Evolutionary conservation across 2,329 filamentous ascomycete genomes (phyloP).

Genomic region (Trichoderma arundinaceum): DNA sequence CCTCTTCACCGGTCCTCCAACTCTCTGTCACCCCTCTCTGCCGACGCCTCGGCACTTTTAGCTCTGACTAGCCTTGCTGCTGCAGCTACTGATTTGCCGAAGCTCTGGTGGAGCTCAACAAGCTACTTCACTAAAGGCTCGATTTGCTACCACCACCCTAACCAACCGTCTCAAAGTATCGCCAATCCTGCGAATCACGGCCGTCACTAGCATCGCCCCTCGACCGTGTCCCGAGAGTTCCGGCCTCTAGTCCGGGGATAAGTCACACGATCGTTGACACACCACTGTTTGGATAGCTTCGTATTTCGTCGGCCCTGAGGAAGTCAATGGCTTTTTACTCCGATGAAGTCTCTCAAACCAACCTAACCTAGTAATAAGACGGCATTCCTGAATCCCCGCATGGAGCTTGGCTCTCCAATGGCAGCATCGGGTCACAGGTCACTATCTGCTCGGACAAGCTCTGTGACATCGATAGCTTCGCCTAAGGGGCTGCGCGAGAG

Average conservation of each 20-base stretch:
- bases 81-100: constrained; percentile 11
- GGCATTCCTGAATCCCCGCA: constrained; percentile 5
- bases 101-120: constrained; percentile 18
- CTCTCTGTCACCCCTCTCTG: neutral
- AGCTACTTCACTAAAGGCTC: constrained; percentile 7
- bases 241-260: constrained; percentile 17
- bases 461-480: constrained; percentile 11
- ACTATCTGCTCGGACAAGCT: constrained; percentile 4
- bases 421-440: neutral
- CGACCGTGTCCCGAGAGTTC: constrained; percentile 31
- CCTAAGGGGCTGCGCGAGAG: constrained; percentile 11
- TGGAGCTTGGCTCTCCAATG: constrained; percentile 11
- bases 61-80: constrained; percentile 13
- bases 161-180: constrained; percentile 9
- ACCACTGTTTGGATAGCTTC: neutral
- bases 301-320: constrained; percentile 10
- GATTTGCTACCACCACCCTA: constrained; percentile 3
- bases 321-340: neutral
- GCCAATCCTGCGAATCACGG: constrained; percentile 8
- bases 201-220: constrained; percentile 28
- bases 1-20: constrained; percentile 4
- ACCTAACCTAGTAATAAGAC: constrained; percentile 5
- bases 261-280: constrained; percentile 21
- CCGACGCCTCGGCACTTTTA: constrained; percentile 23
- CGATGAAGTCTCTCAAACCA: neutral